Conservation (phyloP, 208 protist genomes). For the Leishmania arabica region DNA sequence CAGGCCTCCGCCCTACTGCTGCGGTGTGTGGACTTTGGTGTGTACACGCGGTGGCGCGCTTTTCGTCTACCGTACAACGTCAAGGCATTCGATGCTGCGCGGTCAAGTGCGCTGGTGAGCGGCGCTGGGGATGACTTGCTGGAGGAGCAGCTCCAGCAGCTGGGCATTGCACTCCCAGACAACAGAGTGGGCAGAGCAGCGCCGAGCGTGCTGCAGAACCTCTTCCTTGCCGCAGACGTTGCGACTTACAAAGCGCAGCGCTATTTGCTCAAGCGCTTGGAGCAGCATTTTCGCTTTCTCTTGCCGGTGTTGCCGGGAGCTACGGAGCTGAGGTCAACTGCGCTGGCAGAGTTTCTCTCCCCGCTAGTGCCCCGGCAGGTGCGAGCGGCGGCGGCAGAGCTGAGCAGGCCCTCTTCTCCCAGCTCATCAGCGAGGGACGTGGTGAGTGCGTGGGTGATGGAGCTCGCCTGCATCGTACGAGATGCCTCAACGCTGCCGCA, state of each 20-base stretch:
- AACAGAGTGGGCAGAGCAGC: conserved; percentile 32
- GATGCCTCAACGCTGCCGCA: conserved; percentile 19
- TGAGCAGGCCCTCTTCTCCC: neutral
- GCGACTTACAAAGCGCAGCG: conserved; percentile 32
- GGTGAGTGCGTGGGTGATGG: conserved; percentile 35
- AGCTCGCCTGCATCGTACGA: conserved; percentile 43
- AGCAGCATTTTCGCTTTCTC: conserved; percentile 58
- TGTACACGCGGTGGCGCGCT: conserved; percentile 86
- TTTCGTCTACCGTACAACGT: conserved; percentile 89
- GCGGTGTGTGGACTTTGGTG: conserved; percentile 78
- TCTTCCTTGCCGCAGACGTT: conserved; percentile 24
- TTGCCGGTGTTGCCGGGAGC: conserved; percentile 64
- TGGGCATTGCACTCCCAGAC: conserved; percentile 31
- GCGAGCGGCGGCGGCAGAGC: conserved; percentile 1
- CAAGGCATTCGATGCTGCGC: conserved; percentile 43
- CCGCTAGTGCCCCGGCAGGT: conserved; percentile 19
- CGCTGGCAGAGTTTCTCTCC: conserved; percentile 46
- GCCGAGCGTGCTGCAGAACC: conserved; percentile 21
- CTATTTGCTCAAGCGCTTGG: conserved; percentile 43
- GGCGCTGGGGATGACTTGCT: conserved; percentile 63
- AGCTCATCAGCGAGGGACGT: conserved; percentile 1
- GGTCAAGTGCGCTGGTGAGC: conserved; percentile 20
- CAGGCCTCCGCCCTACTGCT: conserved; percentile 24
- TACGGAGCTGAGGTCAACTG: conserved; percentile 35
- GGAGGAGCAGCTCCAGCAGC: conserved; percentile 32